Evolutionary conservation across 345 rosid species (phyloP).

Genomic region (Pistacia atlantica): DNA sequence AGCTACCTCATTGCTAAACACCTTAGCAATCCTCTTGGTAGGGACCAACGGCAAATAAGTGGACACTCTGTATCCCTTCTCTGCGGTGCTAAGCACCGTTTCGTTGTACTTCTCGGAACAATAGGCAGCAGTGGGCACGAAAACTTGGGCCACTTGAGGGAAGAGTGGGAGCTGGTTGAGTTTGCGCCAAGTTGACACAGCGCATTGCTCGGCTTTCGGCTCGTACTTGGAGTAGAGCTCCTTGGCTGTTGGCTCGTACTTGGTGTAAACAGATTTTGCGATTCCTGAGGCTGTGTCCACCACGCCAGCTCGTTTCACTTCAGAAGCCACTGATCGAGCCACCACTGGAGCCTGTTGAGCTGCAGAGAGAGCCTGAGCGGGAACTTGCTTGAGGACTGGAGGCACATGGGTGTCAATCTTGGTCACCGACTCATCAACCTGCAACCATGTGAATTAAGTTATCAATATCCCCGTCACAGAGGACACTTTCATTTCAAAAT

Average conservation of each 20-base stretch:
- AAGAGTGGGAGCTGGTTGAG: conserved; percentile 15
- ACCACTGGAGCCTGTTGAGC: conserved; percentile 73
- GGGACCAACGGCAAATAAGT: conserved; percentile 85
- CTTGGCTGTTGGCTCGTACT: conserved; percentile 69
- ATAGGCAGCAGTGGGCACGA: conserved; percentile 76
- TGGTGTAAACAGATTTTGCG: conserved; percentile 62
- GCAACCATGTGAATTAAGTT: conserved; percentile 3
- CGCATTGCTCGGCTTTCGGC: conserved; percentile 43
- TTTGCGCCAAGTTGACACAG: too few species aligned
- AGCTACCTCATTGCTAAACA: conserved; percentile 43
- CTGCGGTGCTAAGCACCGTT: neutral
- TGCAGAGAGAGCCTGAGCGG: conserved; percentile 65
- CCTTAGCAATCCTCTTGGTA: conserved; percentile 74
- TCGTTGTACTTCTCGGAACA: conserved; percentile 84
- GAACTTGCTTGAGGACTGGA: conserved; percentile 70
- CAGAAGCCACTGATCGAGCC: conserved; percentile 64
- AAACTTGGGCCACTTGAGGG: conserved; percentile 75
- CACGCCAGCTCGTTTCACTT: conserved; percentile 67
- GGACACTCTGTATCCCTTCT: conserved; percentile 70
- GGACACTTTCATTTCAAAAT: neutral
- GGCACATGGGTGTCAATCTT: conserved; percentile 68
- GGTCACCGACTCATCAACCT: conserved; percentile 78
- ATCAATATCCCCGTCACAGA: neutral
- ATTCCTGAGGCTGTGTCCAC: conserved; percentile 68
- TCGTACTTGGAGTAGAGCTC: conserved; percentile 73